Base-by-base conservation (phyloP, 1,284 basidiomycete species). In the Puccinia hordei region DNA sequence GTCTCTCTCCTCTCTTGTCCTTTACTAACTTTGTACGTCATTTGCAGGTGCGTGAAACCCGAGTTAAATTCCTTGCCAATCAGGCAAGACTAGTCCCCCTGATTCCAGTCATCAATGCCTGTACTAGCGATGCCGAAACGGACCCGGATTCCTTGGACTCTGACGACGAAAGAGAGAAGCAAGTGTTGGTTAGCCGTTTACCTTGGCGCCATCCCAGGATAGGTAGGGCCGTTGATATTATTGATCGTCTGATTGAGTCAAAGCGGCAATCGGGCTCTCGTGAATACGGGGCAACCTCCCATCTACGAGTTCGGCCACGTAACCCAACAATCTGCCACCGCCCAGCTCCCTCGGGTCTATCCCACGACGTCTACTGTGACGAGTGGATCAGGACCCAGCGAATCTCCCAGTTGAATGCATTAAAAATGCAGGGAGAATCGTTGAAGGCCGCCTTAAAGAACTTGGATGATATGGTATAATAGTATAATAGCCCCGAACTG, bases 41-140 rank as follows among this genome's bases (percentile, higher is more conserved):
- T 17, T 38, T 59, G 57, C 59, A 63, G 59, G 33, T 63, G 33
- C 33, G 59, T 17, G 17, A 63, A 22, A 22, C 33, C 59, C 59
- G 59, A 4, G 6, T 38, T 38, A 38, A 35, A 27, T 63, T 63
- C 17, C 3, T 38, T 5, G 6, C 59, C 13, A 2, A 33, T 4
- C 12, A 38, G 10, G 59, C 33, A 15, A 8, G 1, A 22, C 38
- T 77, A 17, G 51, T 30, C 35, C 61, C 75, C 5, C 27, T 77
- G 12, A 55, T 77, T 12, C 49, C 49, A 0, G 35, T 68, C 15
- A 51, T 69, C 24, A 38, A 65, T n/a, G 35, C 33, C n/a, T 68
- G 63, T 61, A 77, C 75, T 22, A 68, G 75, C 53, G 33, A 77
- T 44, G 75, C 59, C 35, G 65, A 77, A 57, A 77, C 63, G 27